Evolutionary conservation across 805 yeast genomes (phyloP).

Genomic region (Priceomyces melissophilus): DNA sequence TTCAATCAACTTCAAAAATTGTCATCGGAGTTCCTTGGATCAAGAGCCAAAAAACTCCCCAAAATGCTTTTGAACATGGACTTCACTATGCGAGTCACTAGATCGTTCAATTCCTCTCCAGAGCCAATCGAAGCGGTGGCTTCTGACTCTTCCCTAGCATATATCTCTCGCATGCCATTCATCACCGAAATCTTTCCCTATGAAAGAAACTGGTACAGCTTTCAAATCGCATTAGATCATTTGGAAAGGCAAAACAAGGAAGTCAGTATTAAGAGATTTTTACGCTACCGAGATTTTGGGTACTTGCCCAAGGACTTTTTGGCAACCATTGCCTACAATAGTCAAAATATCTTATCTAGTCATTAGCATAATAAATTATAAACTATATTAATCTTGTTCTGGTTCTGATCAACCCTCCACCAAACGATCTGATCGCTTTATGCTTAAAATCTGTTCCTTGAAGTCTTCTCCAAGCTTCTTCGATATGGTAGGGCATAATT

Average conservation of each 20-base stretch:
- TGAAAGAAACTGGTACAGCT: constrained; percentile 30
- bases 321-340: constrained; percentile 6
- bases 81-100: constrained; percentile 16
- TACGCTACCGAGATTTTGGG: constrained; percentile 37
- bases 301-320: constrained; percentile 12
- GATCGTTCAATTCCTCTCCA: constrained; percentile 9
- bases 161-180: constrained; percentile 23
- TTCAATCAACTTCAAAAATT: constrained; percentile 10
- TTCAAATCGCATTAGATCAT: constrained; percentile 24
- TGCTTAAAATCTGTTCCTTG: constrained; percentile 58
- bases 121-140: neutral
- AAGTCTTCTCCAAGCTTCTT: constrained; percentile 83
- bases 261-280: constrained; percentile 22
- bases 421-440: constrained; percentile 64
- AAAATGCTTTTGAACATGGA: constrained; percentile 23
- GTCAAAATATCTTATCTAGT: neutral
- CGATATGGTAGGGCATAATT: constrained; percentile 72
- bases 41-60: constrained; percentile 34
- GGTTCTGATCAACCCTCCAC: constrained; percentile 60
- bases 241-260: constrained; percentile 17
- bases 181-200: constrained; percentile 30
- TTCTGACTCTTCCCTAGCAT: constrained; percentile 30
- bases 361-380: constrained; percentile 2
- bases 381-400: constrained; percentile 48
- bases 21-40: constrained; percentile 23